These are phyloP conservation scores for Gnetum montanum DNA, from an alignment of 75 land plant species.

Conservation along the genomic window DNA sequence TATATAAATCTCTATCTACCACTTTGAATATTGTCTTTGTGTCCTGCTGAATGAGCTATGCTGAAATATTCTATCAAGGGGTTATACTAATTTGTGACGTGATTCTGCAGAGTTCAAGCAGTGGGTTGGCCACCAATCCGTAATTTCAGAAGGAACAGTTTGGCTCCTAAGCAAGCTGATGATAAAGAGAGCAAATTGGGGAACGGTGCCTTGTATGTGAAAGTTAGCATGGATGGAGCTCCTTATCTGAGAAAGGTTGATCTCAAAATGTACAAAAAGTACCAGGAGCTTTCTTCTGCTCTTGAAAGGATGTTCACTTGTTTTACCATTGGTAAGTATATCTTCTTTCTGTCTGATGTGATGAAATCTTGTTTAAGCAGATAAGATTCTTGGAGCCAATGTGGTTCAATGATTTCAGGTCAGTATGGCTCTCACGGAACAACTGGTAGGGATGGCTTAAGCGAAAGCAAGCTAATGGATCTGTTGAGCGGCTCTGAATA, in stretches of 20 bases:
- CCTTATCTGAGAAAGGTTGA: slow-evolving; percentile 54
- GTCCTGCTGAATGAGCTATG: too few relatives aligned
- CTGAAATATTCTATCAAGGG: slow-evolving; percentile 2
- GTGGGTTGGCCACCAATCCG: slow-evolving; percentile 67
- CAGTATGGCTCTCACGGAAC: slow-evolving; percentile 16
- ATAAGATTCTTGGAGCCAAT: too few relatives aligned
- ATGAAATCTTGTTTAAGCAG: too few relatives aligned
- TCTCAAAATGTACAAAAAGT: slow-evolving; percentile 27
- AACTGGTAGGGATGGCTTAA: slow-evolving; percentile 9
- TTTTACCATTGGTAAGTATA: slow-evolving; percentile 28
- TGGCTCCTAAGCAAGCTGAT: slow-evolving; percentile 8
- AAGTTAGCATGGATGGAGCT: slow-evolving; percentile 63
- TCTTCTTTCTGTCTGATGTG: neutral
- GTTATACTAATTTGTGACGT: neutral
- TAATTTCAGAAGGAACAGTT: slow-evolving; percentile 28
- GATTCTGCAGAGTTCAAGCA: slow-evolving; percentile 30
- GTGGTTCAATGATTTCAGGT: slow-evolving; percentile 5
- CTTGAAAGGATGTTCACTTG: slow-evolving; percentile 43
- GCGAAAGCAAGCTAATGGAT: slow-evolving; percentile 29
- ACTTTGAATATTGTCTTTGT: too few relatives aligned
- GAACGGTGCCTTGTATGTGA: slow-evolving; percentile 18
- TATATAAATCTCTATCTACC: too few relatives aligned
- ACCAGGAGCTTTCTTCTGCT: slow-evolving; percentile 31
- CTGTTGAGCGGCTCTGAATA: slow-evolving; percentile 41
- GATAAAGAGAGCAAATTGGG: slow-evolving; percentile 1